phyloP scores from a whole-genome alignment of 148 eudicot genomes.

The Chenopodium album region DNA sequence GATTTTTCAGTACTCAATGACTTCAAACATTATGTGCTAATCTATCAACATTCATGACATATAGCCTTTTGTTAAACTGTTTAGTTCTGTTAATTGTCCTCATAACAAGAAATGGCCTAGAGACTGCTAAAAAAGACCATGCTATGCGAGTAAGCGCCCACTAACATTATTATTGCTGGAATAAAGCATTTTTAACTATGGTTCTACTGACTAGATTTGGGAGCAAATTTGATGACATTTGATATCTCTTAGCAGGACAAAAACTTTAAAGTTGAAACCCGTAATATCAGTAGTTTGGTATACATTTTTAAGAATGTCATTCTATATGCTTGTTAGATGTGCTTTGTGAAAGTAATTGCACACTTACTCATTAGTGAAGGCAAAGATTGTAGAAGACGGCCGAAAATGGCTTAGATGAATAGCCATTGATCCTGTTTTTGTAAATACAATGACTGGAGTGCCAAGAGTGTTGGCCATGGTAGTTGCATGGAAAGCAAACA shows the following conservation, averaged over 20 bases:
- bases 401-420: conserved; percentile 80
- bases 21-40: too few species aligned
- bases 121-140: not conserved
- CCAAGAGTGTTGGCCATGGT: conserved; percentile 83
- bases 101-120: not conserved
- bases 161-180: not conserved
- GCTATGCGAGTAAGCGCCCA: not conserved
- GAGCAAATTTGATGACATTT: not conserved
- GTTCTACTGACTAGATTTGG: not conserved
- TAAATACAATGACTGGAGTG: conserved; percentile 91
- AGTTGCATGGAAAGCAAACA: conserved; percentile 93
- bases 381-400: conserved; percentile 84
- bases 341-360: not conserved
- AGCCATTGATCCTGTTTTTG: conserved; percentile 99
- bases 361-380: conserved; percentile 92
- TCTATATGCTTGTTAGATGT: not conserved
- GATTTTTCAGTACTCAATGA: too few species aligned
- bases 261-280: not conserved
- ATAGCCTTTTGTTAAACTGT: not conserved
- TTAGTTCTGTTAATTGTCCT: not conserved
- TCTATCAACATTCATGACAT: not conserved
- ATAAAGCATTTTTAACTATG: not conserved
- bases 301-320: not conserved
- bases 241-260: not conserved
- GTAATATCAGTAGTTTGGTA: not conserved